These are phyloP conservation scores for Yamadazyma philogaea DNA, from an alignment of 805 yeast species.

Conservation along the genomic window DNA sequence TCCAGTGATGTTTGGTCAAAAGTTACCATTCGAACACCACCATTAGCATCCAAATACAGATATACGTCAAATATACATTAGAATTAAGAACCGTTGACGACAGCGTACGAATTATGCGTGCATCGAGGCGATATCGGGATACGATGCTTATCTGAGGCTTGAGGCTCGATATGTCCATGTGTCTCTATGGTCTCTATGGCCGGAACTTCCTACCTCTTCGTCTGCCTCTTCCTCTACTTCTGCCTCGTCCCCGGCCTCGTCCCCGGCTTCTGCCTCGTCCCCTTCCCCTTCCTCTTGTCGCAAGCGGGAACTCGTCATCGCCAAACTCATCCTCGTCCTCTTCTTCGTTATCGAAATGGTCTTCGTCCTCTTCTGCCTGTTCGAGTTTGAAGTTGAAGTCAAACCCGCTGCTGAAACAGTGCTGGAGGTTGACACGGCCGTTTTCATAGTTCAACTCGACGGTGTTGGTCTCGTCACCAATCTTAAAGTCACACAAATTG, in stretches of 20 bases:
- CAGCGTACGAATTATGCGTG: neutral
- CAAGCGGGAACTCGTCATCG: conserved; percentile 5
- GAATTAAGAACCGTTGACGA: neutral
- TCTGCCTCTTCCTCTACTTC: conserved; percentile 11
- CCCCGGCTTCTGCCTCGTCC: conserved; percentile 20
- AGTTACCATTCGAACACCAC: conserved; percentile 39
- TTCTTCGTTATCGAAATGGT: conserved; percentile 9
- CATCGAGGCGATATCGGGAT: neutral
- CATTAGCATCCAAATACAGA: conserved; percentile 12
- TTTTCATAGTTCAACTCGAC: conserved; percentile 46
- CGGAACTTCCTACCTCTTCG: conserved; percentile 14
- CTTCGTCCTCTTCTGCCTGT: conserved; percentile 13
- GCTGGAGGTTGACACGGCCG: conserved; percentile 48
- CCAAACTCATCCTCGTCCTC: conserved; percentile 15
- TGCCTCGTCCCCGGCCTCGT: conserved; percentile 13
- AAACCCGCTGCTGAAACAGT: conserved; percentile 58
- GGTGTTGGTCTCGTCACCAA: conserved; percentile 19
- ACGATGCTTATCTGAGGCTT: neutral
- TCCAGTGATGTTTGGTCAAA: conserved; percentile 52
- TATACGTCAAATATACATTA: conserved; percentile 2
- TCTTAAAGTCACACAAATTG: conserved; percentile 56
- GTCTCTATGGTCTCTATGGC: neutral
- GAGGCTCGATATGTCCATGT: neutral
- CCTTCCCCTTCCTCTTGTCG: conserved; percentile 11
- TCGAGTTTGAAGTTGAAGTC: conserved; percentile 50